Evolutionary conservation across 108 stramenopile species (phyloP), one percentile per base, ranked within the genome.

Genomic region (Skeletonema marinoi): DNA sequence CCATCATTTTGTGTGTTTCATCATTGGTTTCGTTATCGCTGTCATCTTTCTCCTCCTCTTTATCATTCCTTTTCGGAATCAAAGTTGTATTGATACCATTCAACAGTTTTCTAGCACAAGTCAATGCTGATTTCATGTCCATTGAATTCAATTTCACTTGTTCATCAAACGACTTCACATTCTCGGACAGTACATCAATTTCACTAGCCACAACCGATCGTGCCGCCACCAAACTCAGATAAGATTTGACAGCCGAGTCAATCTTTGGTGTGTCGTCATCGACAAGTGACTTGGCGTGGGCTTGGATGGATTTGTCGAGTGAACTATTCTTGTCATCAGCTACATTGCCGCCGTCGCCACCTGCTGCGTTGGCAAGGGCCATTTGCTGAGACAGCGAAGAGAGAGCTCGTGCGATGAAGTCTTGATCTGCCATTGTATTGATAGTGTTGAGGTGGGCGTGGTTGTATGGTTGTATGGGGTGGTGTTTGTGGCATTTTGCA

Each of bases 221-320:
- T 29, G 79, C 79, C 46, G 73, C 79, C 1, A 80, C 73, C 32
- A 80, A 51, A 50, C 68, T 69, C 31, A 80, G 39, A 72, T 69
- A 80, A 16, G 61, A 68, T 62, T 74, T 73, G 35, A 80, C 61
- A 3, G 79, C 79, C 32, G 66, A 41, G 63, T 80, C 79, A 38
- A 80, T 80, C 59, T 80, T 80, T 13, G 79, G 79, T 17, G 41
- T 9, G 29, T 80, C 79, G n/a, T 70, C 42, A 39, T 80, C 79
- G 25, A 80, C 63, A 29, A 80, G 68, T 17, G 62, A 74, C 73
- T 70, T 50, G 42, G 79, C 79, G 51, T 62, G 69, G 1, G 60
- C 42, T 74, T 74, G 56, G 16, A 59, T 35, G 7, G 3, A 3
- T 51, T 51, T 3, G 6, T 42, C 3, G 41, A 42, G 41, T 11